phyloP scores from a whole-genome alignment of 257 asterid genomes.

The Schizonepeta tenuifolia region DNA sequence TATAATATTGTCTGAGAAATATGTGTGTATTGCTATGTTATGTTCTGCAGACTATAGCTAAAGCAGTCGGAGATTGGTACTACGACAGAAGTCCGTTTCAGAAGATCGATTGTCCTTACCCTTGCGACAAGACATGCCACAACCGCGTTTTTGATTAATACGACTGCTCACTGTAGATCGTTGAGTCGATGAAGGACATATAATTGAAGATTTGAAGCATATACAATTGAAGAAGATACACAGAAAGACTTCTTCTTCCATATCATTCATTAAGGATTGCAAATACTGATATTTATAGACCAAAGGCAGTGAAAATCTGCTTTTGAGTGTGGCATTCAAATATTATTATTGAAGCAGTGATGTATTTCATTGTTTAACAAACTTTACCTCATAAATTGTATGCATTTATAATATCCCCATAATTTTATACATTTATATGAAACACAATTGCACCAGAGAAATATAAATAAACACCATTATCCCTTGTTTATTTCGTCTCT shows the following conservation, averaged over 20 bases:
- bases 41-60: slow-evolving; percentile 68
- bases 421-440: not conserved
- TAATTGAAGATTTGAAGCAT: not conserved
- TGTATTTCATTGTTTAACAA: not conserved
- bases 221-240: slow-evolving; percentile 12
- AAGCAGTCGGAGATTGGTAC: slow-evolving; percentile 91
- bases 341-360: not conserved
- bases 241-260: not conserved
- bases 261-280: slow-evolving; percentile 38
- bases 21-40: not conserved
- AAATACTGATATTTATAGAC: slow-evolving; percentile 35
- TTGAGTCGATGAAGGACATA: not conserved
- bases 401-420: not conserved
- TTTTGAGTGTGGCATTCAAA: not conserved
- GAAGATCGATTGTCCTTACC: slow-evolving; percentile 89
- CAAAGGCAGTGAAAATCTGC: slow-evolving; percentile 25
- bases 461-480: no score
- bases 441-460: not conserved
- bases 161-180: slow-evolving; percentile 34
- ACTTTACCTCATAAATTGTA: not conserved
- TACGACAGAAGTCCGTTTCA: slow-evolving; percentile 73
- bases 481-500: no score
- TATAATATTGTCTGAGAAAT: not conserved
- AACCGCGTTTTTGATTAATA: slow-evolving; percentile 62
- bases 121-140: slow-evolving; percentile 88